Evolutionary conservation across 2,329 filamentous ascomycete genomes (phyloP).

Genomic region (Alternaria alternata): DNA sequence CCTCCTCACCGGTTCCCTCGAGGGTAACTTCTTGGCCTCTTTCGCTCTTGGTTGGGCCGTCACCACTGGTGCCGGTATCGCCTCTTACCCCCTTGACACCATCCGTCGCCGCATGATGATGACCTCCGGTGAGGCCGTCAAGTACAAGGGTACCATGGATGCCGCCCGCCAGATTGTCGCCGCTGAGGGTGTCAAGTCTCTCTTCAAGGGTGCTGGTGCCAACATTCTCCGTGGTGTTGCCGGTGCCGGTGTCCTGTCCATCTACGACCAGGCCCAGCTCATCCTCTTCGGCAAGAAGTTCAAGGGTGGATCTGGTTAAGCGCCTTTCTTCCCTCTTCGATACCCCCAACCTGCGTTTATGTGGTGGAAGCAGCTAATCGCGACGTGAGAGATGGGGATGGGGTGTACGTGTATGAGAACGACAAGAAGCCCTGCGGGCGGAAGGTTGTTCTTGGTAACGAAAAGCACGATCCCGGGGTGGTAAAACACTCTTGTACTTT

Average conservation of each 20-base stretch:
- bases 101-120: slow-evolving; percentile 99
- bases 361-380: slow-evolving; percentile 48
- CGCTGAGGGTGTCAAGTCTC: slow-evolving; percentile 96
- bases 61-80: slow-evolving; percentile 99
- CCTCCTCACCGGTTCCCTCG: slow-evolving; percentile 86
- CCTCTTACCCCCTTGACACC: slow-evolving; percentile 99
- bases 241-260: slow-evolving; percentile 99
- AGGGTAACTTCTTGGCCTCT: slow-evolving; percentile 99
- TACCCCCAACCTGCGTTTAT: slow-evolving; percentile 48
- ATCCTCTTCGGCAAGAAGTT: slow-evolving; percentile 99
- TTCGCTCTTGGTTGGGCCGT: slow-evolving; percentile 98
- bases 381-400: slow-evolving; percentile 38
- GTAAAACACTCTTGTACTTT: slow-evolving; percentile 55
- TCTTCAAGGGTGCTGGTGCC: slow-evolving; percentile 99
- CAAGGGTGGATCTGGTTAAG: slow-evolving; percentile 68
- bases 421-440: slow-evolving; percentile 46
- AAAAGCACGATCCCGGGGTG: slow-evolving; percentile 51
- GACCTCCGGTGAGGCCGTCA: slow-evolving; percentile 96
- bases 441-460: slow-evolving; percentile 55
- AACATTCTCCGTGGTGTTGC: slow-evolving; percentile 99
- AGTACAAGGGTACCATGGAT: slow-evolving; percentile 98
- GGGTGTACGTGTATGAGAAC: slow-evolving; percentile 47
- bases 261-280: slow-evolving; percentile 99
- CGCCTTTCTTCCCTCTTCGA: slow-evolving; percentile 44
- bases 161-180: slow-evolving; percentile 92